phyloP scores from a whole-genome alignment of 139 green algal species.

The Tetradesmus lagerheimii region DNA sequence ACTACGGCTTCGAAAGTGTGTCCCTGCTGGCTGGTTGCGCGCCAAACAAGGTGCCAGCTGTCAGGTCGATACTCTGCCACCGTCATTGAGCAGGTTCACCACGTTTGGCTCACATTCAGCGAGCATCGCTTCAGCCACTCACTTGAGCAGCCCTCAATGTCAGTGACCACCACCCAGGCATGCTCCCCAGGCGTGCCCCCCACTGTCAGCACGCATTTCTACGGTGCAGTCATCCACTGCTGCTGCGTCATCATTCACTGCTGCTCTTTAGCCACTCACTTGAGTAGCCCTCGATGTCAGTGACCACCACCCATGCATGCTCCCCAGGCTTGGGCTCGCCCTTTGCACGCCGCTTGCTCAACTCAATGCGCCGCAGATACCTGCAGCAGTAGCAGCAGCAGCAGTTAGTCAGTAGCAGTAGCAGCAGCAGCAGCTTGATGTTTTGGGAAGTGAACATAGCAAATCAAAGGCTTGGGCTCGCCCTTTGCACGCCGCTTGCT shows the following conservation, averaged over 20 bases:
- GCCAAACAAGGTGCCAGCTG: too few species aligned
- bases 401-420: background rate
- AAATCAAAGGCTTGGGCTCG: constrained; percentile 47
- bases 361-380: constrained; percentile 5
- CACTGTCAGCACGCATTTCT: too few species aligned
- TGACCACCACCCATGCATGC: constrained; percentile 55
- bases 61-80: too few species aligned
- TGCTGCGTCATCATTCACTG: background rate
- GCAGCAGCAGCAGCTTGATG: background rate
- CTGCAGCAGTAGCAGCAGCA: background rate
- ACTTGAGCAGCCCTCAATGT: constrained; percentile 69
- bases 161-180: constrained; percentile 58
- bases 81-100: too few species aligned
- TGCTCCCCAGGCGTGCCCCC: constrained; percentile 6
- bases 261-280: constrained; percentile 40
- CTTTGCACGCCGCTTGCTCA: constrained; percentile 48
- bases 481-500: constrained; percentile 52
- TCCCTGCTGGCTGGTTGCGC: too few species aligned
- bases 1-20: too few species aligned
- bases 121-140: constrained; percentile 23
- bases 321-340: constrained; percentile 50
- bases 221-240: too few species aligned
- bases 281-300: constrained; percentile 68
- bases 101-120: too few species aligned
- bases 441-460: too few species aligned